phyloP scores from a whole-genome alignment of 140 eudicot species.

The Cichorium intybus region DNA sequence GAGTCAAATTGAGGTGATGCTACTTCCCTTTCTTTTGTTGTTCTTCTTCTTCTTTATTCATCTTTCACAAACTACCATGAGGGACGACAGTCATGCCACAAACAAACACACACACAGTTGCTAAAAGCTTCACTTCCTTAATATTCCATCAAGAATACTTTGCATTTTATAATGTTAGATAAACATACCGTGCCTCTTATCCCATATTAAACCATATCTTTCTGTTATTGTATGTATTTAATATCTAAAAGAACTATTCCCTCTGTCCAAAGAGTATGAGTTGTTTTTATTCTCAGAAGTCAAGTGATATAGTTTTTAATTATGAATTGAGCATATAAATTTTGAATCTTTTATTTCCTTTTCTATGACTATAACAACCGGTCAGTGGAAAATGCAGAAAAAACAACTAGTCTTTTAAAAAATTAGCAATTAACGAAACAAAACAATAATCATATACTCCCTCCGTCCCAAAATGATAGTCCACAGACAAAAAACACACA shows the following conservation, averaged over 20 bases:
- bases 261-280: conserved; percentile 16
- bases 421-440: too few relatives aligned
- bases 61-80: conserved; percentile 47
- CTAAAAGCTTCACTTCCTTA: conserved; percentile 34
- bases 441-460: too few relatives aligned
- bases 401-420: neutral
- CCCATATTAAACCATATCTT: conserved; percentile 18
- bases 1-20: conserved; percentile 91
- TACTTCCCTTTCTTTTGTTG: conserved; percentile 21
- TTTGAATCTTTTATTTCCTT: neutral
- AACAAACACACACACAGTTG: conserved; percentile 30
- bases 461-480: too few relatives aligned
- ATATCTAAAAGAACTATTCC: conserved; percentile 24
- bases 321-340: neutral
- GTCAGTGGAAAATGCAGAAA: neutral
- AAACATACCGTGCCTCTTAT: conserved; percentile 13
- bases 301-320: neutral
- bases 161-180: conserved; percentile 7
- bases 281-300: conserved; percentile 7
- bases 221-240: neutral
- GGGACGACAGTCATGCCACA: conserved; percentile 40
- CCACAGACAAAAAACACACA: too few relatives aligned
- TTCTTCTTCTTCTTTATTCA: conserved; percentile 27
- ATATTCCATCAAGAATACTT: conserved; percentile 26
- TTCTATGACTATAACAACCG: neutral